Evolutionary conservation across 139 green algal genomes (phyloP).

Genomic region (Pycnococcus provasolii): DNA sequence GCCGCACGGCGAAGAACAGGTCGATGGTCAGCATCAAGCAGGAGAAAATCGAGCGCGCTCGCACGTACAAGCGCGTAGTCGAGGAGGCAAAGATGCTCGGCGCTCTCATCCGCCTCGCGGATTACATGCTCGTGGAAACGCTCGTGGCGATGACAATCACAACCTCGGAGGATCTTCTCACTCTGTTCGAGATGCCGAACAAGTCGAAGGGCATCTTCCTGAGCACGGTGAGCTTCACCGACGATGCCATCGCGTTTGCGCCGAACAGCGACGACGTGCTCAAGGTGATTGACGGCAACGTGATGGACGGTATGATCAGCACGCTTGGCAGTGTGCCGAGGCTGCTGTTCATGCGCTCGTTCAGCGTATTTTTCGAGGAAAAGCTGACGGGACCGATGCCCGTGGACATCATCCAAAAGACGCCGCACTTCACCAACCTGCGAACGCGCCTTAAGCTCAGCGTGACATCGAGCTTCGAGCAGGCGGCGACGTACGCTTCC

Average conservation of each 20-base stretch:
- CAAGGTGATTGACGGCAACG: constrained; percentile 5
- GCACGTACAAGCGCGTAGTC: constrained; percentile 25
- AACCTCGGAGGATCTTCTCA: constrained; percentile 17
- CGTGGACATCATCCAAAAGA: constrained; percentile 16
- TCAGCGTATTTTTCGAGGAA: constrained; percentile 19
- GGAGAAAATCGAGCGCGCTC: constrained; percentile 29
- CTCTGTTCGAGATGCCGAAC: constrained; percentile 11
- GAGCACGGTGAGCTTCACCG: constrained; percentile 24
- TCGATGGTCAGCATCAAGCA: constrained; percentile 33
- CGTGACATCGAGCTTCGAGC: constrained; percentile 16
- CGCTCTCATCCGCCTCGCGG: constrained; percentile 27
- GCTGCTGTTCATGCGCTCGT: constrained; percentile 27
- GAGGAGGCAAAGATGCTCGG: constrained; percentile 32
- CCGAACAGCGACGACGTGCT: constrained; percentile 15
- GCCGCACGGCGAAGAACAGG: constrained; percentile 19
- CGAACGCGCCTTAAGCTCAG: neutral
- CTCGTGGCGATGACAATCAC: constrained; percentile 21
- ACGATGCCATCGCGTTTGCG: constrained; percentile 21
- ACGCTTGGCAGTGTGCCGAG: constrained; percentile 15
- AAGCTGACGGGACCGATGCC: constrained; percentile 5
- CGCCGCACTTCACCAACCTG: constrained; percentile 8
- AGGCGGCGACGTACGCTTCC: constrained; percentile 15
- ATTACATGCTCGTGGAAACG: constrained; percentile 34
- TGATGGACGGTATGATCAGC: constrained; percentile 16
- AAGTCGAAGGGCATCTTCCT: constrained; percentile 27